phyloP scores from a whole-genome alignment of 2,329 filamentous ascomycete species.

The Sphaerostilbella broomeana region DNA sequence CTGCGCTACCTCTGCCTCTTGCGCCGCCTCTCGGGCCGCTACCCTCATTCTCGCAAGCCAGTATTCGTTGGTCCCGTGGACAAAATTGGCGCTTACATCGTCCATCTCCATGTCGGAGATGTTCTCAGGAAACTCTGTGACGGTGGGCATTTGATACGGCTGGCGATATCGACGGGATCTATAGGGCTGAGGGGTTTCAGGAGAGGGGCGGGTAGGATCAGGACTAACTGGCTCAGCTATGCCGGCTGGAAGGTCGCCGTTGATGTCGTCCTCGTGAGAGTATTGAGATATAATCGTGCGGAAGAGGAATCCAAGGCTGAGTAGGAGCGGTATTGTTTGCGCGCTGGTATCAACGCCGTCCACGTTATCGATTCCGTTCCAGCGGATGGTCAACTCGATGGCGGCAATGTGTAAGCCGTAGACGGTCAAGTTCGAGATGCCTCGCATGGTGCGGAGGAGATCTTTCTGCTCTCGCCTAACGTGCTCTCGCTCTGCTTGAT shows the following conservation, averaged over 20 bases:
- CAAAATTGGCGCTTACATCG: slow-evolving; percentile 6
- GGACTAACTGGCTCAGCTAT: not conserved
- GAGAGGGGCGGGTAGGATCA: not conserved
- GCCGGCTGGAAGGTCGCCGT: not conserved
- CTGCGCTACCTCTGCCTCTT: slow-evolving; percentile 1
- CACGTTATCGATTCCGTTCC: slow-evolving; percentile 25
- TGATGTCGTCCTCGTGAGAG: slow-evolving; percentile 2
- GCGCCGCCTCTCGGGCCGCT: slow-evolving; percentile 1
- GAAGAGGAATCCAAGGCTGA: slow-evolving; percentile 25
- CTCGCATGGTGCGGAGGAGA: slow-evolving; percentile 18
- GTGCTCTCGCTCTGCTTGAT: not conserved
- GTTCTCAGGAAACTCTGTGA: not conserved
- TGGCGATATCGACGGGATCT: not conserved
- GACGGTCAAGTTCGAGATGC: slow-evolving; percentile 20
- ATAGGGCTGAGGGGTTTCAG: not conserved
- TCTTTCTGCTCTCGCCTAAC: slow-evolving; percentile 17
- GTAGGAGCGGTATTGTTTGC: slow-evolving; percentile 28
- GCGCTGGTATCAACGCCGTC: slow-evolving; percentile 22
- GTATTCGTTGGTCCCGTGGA: not conserved
- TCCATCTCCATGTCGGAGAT: not conserved
- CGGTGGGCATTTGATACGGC: not conserved
- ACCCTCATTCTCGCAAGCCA: slow-evolving; percentile 5
- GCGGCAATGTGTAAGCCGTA: slow-evolving; percentile 25
- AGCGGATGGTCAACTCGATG: slow-evolving; percentile 28
- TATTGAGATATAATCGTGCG: slow-evolving; percentile 21